Evolutionary conservation across 1,284 basidiomycete genomes (phyloP).

Genomic region (Cryptococcus depauperatus): DNA sequence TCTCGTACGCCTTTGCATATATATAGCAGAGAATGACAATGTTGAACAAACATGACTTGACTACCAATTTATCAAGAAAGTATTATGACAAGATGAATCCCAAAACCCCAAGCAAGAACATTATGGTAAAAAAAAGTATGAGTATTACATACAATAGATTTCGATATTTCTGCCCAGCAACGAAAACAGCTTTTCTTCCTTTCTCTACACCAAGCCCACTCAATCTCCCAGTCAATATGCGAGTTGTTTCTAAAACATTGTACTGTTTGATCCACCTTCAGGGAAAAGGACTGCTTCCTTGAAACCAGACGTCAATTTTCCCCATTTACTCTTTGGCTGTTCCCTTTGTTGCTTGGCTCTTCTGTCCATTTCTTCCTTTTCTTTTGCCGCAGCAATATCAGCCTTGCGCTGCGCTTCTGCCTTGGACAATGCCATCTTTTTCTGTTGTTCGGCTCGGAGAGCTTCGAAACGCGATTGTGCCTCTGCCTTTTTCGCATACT

Average conservation of each 20-base stretch:
- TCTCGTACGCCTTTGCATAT: neutral
- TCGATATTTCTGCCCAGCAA: no score
- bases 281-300: constrained; percentile 29
- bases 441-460: constrained; percentile 31
- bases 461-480: constrained; percentile 32
- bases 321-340: constrained; percentile 21
- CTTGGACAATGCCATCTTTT: constrained; percentile 20
- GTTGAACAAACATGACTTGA: no score
- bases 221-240: no score
- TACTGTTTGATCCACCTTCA: constrained; percentile 10
- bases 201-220: no score
- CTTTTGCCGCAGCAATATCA: constrained; percentile 14
- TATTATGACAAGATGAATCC: no score
- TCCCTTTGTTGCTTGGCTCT: neutral
- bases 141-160: no score
- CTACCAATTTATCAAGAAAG: no score
- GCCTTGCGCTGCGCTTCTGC: constrained; percentile 25
- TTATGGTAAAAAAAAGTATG: no score
- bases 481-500: constrained; percentile 24
- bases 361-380: neutral
- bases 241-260: constrained; percentile 18
- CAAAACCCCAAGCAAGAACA: no score
- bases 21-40: no score
- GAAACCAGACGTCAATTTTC: constrained; percentile 25
- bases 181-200: no score